Conservation (phyloP, 2,329 filamentous ascomycete species). For the Myriosclerotinia curreyana region DNA sequence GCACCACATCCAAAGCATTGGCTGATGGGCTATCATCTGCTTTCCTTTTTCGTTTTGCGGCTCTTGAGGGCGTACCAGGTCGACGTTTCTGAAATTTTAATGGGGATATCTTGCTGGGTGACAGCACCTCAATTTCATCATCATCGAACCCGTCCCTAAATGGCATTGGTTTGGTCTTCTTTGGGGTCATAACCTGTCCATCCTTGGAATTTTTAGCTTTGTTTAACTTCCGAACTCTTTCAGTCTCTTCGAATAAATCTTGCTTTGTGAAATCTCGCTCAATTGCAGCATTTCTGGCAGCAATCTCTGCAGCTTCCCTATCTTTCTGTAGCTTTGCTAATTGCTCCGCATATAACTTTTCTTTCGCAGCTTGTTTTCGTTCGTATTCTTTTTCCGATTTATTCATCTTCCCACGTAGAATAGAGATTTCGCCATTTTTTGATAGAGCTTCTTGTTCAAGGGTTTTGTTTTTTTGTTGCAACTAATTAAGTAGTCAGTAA, state of each 20-base stretch:
- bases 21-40: conserved; percentile 61
- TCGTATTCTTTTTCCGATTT: conserved; percentile 61
- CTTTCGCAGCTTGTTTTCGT: conserved; percentile 57
- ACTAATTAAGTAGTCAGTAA: conserved; percentile 26
- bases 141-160: conserved; percentile 73
- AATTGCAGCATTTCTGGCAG: conserved; percentile 62
- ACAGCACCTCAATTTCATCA: conserved; percentile 49
- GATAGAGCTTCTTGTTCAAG: conserved; percentile 57
- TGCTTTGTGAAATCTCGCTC: conserved; percentile 71
- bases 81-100: conserved; percentile 43
- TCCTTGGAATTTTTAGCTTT: conserved; percentile 45
- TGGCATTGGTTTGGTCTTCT: conserved; percentile 52
- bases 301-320: conserved; percentile 61
- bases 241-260: conserved; percentile 62
- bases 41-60: conserved; percentile 64
- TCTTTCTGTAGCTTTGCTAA: conserved; percentile 60
- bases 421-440: conserved; percentile 69
- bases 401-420: conserved; percentile 68
- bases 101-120: conserved; percentile 49
- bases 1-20: conserved; percentile 47
- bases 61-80: conserved; percentile 57
- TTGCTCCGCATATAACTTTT: conserved; percentile 62
- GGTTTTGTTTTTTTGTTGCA: conserved; percentile 52
- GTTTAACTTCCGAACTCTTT: conserved; percentile 41
- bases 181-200: conserved; percentile 55